Evolutionary conservation across 768 basidiomycete genomes (phyloP).

Genomic region (Boletus insuetus): DNA sequence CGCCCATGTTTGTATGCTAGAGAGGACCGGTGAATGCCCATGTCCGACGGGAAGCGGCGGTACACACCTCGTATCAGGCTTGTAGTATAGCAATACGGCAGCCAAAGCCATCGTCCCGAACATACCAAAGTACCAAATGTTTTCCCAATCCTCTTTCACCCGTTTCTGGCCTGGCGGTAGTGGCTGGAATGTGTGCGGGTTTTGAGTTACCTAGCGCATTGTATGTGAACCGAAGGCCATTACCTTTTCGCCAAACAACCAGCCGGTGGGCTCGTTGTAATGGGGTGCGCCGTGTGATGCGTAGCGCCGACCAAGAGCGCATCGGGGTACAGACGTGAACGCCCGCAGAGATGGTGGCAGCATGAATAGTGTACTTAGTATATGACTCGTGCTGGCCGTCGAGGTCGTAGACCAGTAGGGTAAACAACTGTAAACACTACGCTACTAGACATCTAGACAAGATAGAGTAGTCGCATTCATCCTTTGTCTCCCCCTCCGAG

Average conservation of each 20-base stretch:
- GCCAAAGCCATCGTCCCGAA: constrained; percentile 82
- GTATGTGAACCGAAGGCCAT: not conserved
- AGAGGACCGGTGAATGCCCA: not conserved
- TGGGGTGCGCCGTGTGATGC: constrained; percentile 78
- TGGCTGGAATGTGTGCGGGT: constrained; percentile 45
- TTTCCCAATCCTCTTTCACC: constrained; percentile 89
- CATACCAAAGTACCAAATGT: constrained; percentile 88
- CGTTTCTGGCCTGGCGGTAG: constrained; percentile 78
- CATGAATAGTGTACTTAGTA: constrained; percentile 30
- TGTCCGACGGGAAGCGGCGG: not conserved
- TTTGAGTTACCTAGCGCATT: not conserved
- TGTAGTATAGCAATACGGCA: constrained; percentile 78
- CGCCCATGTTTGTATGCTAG: constrained; percentile 91
- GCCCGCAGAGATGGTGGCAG: constrained; percentile 50
- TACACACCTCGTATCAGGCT: constrained; percentile 87
- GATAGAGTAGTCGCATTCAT: constrained; percentile 38
- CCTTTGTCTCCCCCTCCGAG: constrained; percentile 29
- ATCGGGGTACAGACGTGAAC: constrained; percentile 17
- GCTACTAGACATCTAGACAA: constrained; percentile 31
- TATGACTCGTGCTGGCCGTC: not conserved
- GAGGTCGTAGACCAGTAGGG: not conserved
- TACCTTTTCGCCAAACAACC: constrained; percentile 89
- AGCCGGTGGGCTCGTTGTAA: constrained; percentile 87
- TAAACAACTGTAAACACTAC: constrained; percentile 28
- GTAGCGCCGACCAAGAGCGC: constrained; percentile 42